Evolutionary conservation across 2,329 filamentous ascomycete species (phyloP).

Genomic region (Trichophyton benhamiae): DNA sequence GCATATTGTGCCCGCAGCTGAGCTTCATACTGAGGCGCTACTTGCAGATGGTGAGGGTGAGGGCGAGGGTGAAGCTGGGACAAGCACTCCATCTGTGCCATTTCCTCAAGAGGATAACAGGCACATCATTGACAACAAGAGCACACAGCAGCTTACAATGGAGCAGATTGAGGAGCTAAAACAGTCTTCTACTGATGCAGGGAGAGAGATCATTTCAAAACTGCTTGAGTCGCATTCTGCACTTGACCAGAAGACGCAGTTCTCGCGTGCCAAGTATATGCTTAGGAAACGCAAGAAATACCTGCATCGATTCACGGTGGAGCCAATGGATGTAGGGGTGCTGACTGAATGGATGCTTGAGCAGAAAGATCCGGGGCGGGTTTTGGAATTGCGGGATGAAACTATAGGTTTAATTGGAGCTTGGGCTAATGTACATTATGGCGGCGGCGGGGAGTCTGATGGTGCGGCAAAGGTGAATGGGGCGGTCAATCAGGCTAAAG

Average conservation of each 20-base stretch:
- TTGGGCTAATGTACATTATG: constrained; percentile 80
- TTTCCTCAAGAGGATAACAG: constrained; percentile 35
- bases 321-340: constrained; percentile 68
- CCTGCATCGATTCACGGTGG: constrained; percentile 69
- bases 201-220: constrained; percentile 84
- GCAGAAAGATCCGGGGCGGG: constrained; percentile 66
- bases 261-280: constrained; percentile 91
- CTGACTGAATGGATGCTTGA: constrained; percentile 66
- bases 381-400: constrained; percentile 79
- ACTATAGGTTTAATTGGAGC: constrained; percentile 67
- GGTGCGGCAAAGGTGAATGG: not conserved
- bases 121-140: constrained; percentile 49
- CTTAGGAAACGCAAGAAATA: constrained; percentile 90
- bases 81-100: constrained; percentile 32
- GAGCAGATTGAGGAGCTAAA: constrained; percentile 61
- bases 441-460: constrained; percentile 26
- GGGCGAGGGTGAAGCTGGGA: constrained; percentile 24
- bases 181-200: constrained; percentile 60
- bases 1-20: constrained; percentile 64
- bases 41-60: constrained; percentile 35
- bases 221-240: constrained; percentile 79
- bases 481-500: constrained; percentile 28
- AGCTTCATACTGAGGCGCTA: constrained; percentile 68
- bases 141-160: constrained; percentile 62
- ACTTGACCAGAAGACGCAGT: constrained; percentile 86